A percentile compares a stretch with the other conserved stretches of the same genome.
Evolutionary conservation across 192 early-diverging fungal species (phyloP).

Genomic region (Anaeromyces robustus): DNA sequence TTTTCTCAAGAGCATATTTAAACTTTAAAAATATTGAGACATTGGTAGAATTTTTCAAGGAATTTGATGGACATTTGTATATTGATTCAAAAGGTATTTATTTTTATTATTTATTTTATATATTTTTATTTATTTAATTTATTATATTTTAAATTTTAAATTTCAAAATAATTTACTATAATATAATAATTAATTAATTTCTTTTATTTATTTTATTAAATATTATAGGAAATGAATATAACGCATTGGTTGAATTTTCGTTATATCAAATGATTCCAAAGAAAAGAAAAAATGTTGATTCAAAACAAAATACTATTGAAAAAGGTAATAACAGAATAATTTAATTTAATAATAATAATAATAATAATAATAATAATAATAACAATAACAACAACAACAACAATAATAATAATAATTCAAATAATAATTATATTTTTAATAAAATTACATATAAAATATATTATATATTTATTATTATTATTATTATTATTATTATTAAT

Average conservation of each 20-base stretch:
- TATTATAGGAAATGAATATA: conserved; percentile 39
- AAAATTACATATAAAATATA: too few species aligned
- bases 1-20: conserved; percentile 59
- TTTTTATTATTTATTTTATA: too few species aligned
- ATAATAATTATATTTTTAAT: too few species aligned
- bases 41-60: conserved; percentile 52
- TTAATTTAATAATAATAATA: background rate
- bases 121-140: too few species aligned
- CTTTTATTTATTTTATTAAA: background rate
- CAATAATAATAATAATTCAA: too few species aligned
- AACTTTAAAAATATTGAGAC: conserved; percentile 51
- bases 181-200: background rate
- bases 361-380: too few species aligned
- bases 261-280: conserved; percentile 58
- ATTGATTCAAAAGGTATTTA: conserved; percentile 45
- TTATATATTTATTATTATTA: too few species aligned
- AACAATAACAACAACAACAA: too few species aligned
- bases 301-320: conserved; percentile 63
- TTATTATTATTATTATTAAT: too few species aligned
- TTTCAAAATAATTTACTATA: background rate
- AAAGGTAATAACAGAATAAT: conserved; percentile 21
- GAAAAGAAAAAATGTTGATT: conserved; percentile 40
- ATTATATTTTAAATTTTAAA: too few species aligned
- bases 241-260: conserved; percentile 66
- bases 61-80: conserved; percentile 65